Percentiles rank a stretch among this genome's conserved stretches.
Evolutionary conservation across 202 grass and related monocot genomes (phyloP).

Genomic region (Setaria italica): DNA sequence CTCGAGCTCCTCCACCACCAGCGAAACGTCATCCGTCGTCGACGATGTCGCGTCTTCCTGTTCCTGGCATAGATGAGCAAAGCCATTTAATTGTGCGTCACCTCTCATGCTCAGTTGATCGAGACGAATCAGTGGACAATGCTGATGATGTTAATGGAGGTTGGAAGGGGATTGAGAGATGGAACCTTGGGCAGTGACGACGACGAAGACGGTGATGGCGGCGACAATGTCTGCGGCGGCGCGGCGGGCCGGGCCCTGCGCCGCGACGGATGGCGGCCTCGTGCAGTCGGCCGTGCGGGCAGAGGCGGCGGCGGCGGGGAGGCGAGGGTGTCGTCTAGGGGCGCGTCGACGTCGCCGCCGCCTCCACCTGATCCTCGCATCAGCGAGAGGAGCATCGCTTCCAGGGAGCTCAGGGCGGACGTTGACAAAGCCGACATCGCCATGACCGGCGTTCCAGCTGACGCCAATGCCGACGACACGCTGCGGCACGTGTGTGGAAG

Average conservation of each 20-base stretch:
- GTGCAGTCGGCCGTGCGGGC: slow-evolving; percentile 38
- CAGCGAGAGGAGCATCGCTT: slow-evolving; percentile 47
- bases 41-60: neutral
- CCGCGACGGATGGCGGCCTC: slow-evolving; percentile 36
- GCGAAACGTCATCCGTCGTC: neutral
- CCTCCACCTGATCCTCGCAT: slow-evolving; percentile 26
- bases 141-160: neutral
- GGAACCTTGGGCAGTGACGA: neutral
- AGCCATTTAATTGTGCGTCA: neutral
- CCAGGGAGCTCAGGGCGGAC: slow-evolving; percentile 43
- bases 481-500: neutral
- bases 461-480: neutral
- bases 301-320: slow-evolving; percentile 37
- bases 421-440: slow-evolving; percentile 12
- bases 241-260: neutral
- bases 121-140: neutral
- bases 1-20: slow-evolving; percentile 42
- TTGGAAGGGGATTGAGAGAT: neutral
- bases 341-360: neutral
- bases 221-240: neutral
- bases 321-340: neutral
- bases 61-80: neutral
- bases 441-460: slow-evolving; percentile 35
- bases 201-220: too few relatives aligned
- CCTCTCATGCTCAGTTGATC: neutral